Conservation (phyloP, 257 asterid genomes). For the Nicotiana benthamiana region DNA sequence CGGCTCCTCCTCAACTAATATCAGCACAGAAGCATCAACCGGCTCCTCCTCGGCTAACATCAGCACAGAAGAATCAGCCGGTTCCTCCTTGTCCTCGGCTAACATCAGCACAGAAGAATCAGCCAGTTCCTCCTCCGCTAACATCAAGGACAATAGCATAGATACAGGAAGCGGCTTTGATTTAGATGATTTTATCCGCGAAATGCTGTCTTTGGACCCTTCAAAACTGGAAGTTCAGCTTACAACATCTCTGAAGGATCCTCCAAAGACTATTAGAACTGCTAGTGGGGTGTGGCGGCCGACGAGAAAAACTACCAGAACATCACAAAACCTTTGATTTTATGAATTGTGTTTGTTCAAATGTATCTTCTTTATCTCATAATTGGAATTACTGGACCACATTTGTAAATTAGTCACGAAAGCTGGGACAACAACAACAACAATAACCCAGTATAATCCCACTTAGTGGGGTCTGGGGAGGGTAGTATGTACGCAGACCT, state of each 20-base stretch:
- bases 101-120: background rate
- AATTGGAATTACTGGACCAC: background rate
- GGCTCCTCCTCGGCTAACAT: slow-evolving; percentile 10
- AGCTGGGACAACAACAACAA: no score
- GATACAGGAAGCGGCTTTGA: slow-evolving; percentile 43
- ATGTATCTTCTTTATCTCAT: background rate
- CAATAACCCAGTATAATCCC: no score
- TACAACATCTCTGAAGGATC: slow-evolving; percentile 16
- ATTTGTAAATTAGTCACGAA: slow-evolving; percentile 2
- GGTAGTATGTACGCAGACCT: no score
- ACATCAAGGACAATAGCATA: background rate
- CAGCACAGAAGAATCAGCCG: slow-evolving; percentile 8
- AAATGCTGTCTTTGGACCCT: slow-evolving; percentile 62
- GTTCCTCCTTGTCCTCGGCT: slow-evolving; percentile 11
- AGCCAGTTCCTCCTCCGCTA: slow-evolving; percentile 16
- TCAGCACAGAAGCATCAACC: background rate
- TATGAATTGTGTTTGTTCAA: background rate
- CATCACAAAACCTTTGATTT: slow-evolving; percentile 10
- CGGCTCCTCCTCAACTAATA: background rate
- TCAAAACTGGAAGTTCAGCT: slow-evolving; percentile 49
- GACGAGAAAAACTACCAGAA: slow-evolving; percentile 9
- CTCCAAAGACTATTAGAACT: slow-evolving; percentile 21
- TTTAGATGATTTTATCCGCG: slow-evolving; percentile 53
- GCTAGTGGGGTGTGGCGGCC: slow-evolving; percentile 22
- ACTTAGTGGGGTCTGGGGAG: no score